Evolutionary conservation across 2,329 filamentous ascomycete genomes (phyloP), one percentile per base, ranked within the genome.

Genomic region (Hypoxylon sp.): DNA sequence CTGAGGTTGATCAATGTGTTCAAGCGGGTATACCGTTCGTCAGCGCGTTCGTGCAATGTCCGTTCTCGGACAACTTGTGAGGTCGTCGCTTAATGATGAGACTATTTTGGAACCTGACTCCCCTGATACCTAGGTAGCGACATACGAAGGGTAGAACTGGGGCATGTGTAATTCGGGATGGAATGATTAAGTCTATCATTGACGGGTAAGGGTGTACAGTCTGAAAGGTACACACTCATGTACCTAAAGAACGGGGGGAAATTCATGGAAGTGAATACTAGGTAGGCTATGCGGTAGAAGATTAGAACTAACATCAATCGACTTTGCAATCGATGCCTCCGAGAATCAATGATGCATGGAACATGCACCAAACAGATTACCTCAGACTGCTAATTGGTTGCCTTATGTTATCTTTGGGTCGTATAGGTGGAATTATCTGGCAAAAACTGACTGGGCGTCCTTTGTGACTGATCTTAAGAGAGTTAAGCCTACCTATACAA

Each of bases 11-110:
- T 14, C 46, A 64, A 23, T 67, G 64, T 34, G 61, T 64, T 25
- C 64, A 67, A 61, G 64, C 64, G 41, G 64, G 61, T 23, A 16
- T 67, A 14, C 64, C 64, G 14, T 67, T 67, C n/a, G 30, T 67
- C 47, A 67, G 64, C 43, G 64, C 64, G 6, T 64, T 67, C 41
- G 64, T 64, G 9, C 53, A 61, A 30, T 67, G 64, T 27, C 64
- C 64, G 2, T 67, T 67, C 43, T 67, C 64, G 8, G 45, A 47
- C 34, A 59, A 32, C n/a, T 19, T n/a, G 8, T 53, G 25, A 41
- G 29, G 7, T 5, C 27, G 9, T 29, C 14, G 11, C 19, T 23
- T 39, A 5, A 34, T 23, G 8, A 12, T 11, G 19, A n/a, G 3
- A 9, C 21, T 19, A 9, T 19, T n/a, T n/a, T 2, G 25, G 14